phyloP scores from a whole-genome alignment of 306 rosid genomes.

The Trifolium fragiferum region DNA sequence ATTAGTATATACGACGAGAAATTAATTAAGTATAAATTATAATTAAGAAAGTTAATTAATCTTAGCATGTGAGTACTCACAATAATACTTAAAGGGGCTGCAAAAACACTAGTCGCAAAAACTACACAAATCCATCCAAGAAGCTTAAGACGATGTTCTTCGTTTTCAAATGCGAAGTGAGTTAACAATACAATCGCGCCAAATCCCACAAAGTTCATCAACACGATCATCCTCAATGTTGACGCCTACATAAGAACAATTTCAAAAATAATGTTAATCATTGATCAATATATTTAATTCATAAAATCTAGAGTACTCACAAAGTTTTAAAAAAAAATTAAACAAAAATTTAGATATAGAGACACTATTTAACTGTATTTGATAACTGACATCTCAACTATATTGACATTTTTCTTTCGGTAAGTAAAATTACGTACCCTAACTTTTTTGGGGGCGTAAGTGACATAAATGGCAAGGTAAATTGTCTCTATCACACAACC shows the following conservation, averaged over 20 bases:
- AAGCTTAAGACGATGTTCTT: slow-evolving; percentile 51
- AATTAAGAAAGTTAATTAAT: background rate
- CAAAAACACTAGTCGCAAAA: slow-evolving; percentile 82
- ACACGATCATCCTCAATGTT: slow-evolving; percentile 68
- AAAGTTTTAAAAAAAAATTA: background rate
- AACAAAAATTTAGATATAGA: no score
- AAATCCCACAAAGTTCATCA: slow-evolving; percentile 76
- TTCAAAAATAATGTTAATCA: slow-evolving; percentile 22
- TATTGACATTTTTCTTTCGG: background rate
- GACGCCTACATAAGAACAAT: slow-evolving; percentile 50
- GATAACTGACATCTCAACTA: background rate
- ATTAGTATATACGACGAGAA: background rate
- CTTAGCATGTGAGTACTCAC: slow-evolving; percentile 44
- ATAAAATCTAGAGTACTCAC: background rate
- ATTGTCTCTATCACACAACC: slow-evolving; percentile 89
- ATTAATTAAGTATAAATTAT: background rate
- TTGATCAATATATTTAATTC: background rate
- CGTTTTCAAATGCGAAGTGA: slow-evolving; percentile 53
- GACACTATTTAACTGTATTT: no score
- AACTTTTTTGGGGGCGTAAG: slow-evolving; percentile 53
- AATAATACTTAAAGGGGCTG: slow-evolving; percentile 85
- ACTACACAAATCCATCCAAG: slow-evolving; percentile 90
- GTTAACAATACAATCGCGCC: slow-evolving; percentile 66
- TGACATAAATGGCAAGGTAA: slow-evolving; percentile 73
- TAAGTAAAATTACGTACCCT: background rate